A percentile compares a stretch with the other conserved stretches of the same genome.
Conservation (phyloP, 176 grass and related monocot species). For the Triticum turgidum region DNA sequence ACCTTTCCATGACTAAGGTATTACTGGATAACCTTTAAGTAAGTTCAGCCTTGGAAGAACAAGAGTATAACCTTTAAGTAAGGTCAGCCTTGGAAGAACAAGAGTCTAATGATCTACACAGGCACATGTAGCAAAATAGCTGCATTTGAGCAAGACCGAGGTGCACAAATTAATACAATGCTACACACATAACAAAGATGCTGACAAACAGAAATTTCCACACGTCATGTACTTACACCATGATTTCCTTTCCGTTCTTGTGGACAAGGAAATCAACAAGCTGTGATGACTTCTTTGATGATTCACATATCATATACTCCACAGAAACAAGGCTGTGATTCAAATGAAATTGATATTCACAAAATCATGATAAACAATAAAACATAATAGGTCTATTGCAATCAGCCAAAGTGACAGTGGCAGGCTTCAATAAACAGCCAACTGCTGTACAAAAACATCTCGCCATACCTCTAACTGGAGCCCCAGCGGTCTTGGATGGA, state of each 20-base stretch:
- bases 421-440: not conserved
- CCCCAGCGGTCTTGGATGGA: slow-evolving; percentile 76
- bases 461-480: slow-evolving; percentile 70
- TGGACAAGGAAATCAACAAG: slow-evolving; percentile 88
- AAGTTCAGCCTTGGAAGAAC: too few relatives aligned
- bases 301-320: slow-evolving; percentile 91
- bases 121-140: too few relatives aligned
- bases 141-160: slow-evolving; percentile 4
- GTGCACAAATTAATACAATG: slow-evolving; percentile 18
- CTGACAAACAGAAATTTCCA: slow-evolving; percentile 15
- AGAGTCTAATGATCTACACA: too few relatives aligned
- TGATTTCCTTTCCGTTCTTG: slow-evolving; percentile 77
- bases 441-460: not conserved
- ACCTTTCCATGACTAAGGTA: too few relatives aligned
- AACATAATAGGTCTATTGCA: not conserved
- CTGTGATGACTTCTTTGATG: slow-evolving; percentile 7
- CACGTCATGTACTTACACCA: slow-evolving; percentile 56
- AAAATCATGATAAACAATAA: slow-evolving; percentile 6
- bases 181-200: not conserved
- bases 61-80: too few relatives aligned
- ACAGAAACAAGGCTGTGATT: slow-evolving; percentile 35
- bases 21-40: too few relatives aligned
- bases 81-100: too few relatives aligned
- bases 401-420: not conserved
- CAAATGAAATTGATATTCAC: not conserved